Evolutionary conservation across 495 filamentous ascomycete genomes (phyloP).

Genomic region (Neurospora pannonica): DNA sequence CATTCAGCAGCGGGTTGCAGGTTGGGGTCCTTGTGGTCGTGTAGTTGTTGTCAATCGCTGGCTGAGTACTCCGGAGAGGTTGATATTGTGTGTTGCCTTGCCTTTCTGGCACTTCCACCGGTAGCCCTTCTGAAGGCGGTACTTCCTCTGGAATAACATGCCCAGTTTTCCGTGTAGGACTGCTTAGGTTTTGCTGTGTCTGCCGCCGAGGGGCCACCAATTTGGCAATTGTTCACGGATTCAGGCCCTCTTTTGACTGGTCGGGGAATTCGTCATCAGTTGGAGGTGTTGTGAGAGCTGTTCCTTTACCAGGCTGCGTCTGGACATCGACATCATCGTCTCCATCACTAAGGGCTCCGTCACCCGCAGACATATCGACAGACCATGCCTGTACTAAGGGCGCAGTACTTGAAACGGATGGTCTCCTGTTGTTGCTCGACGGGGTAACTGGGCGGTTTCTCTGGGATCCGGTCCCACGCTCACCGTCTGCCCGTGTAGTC

Average conservation of each 20-base stretch:
- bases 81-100: background rate
- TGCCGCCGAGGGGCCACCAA: background rate
- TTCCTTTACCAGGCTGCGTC: background rate
- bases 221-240: constrained; percentile 19
- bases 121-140: background rate
- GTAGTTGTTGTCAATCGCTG: background rate
- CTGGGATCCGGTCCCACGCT: background rate
- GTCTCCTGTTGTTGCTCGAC: background rate
- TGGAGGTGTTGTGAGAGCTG: background rate
- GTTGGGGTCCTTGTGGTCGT: background rate
- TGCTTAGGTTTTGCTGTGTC: background rate
- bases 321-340: background rate
- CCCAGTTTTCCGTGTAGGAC: background rate
- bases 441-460: background rate
- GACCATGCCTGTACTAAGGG: constrained; percentile 5
- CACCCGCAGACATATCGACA: constrained; percentile 13
- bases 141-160: background rate
- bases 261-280: background rate
- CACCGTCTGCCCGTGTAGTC: background rate
- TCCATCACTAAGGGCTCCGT: constrained; percentile 7
- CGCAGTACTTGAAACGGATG: background rate
- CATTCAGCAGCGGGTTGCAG: background rate
- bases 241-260: constrained; percentile 11
- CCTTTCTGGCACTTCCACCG: background rate
- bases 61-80: background rate